Percentiles rank a stretch among this genome's conserved stretches.
Conservation (phyloP, 257 asterid species). For the Capsicum chinense region DNA sequence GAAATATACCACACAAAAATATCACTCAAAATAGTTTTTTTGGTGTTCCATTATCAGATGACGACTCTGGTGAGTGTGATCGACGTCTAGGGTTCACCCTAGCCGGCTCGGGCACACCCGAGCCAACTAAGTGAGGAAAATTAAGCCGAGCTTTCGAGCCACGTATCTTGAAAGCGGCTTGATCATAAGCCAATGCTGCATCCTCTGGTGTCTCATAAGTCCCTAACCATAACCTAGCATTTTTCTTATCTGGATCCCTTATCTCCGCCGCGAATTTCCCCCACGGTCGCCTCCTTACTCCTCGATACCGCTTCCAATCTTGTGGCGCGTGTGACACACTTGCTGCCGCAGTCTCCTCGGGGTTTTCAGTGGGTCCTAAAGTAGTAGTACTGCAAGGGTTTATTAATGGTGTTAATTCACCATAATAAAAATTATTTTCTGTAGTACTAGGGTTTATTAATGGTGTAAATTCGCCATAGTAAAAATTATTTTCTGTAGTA, state of each 20-base stretch:
- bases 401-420: constrained; percentile 4
- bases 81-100: constrained; percentile 32
- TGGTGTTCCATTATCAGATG: constrained; percentile 2
- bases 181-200: constrained; percentile 41
- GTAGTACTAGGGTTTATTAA: neutral
- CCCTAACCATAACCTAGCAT: constrained; percentile 38
- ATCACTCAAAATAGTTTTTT: neutral
- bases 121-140: constrained; percentile 29
- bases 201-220: constrained; percentile 41
- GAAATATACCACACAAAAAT: neutral
- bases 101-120: neutral
- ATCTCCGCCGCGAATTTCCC: constrained; percentile 41
- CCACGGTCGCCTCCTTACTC: constrained; percentile 41
- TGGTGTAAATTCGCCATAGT: neutral
- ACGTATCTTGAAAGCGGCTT: constrained; percentile 33
- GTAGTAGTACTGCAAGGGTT: neutral
- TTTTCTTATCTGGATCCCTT: constrained; percentile 35
- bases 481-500: neutral
- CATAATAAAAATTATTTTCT: neutral
- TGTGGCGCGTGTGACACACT: neutral
- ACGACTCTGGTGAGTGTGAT: constrained; percentile 2
- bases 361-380: neutral
- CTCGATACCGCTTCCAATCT: constrained; percentile 37
- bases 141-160: constrained; percentile 36
- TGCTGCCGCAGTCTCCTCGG: neutral